These are phyloP conservation scores for Beauveria rudraprayagi DNA, from an alignment of 2,329 filamentous ascomycete genomes.

Conservation along the genomic window DNA sequence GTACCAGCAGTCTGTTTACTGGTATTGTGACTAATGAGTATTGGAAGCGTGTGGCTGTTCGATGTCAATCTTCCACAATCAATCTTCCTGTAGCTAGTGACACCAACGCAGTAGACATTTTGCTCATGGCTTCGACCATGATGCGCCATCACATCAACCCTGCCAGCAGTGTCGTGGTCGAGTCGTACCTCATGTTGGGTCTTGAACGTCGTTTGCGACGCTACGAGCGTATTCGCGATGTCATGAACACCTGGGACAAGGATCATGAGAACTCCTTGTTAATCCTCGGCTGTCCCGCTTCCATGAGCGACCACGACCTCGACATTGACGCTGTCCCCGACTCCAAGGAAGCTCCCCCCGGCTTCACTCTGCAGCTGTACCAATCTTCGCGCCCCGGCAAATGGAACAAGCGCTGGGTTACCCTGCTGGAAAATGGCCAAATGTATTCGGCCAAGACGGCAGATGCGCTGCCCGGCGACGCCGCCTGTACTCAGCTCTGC, in stretches of 20 bases:
- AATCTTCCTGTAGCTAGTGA: slow-evolving; percentile 64
- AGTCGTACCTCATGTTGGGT: slow-evolving; percentile 67
- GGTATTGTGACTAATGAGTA: background rate
- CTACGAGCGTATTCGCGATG: slow-evolving; percentile 79
- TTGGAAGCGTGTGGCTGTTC: slow-evolving; percentile 58
- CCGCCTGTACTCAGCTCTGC: slow-evolving; percentile 64
- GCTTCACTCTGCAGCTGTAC: slow-evolving; percentile 64
- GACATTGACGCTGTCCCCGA: slow-evolving; percentile 56
- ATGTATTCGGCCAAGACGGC: slow-evolving; percentile 61
- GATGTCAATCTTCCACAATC: slow-evolving; percentile 61
- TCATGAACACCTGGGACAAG: slow-evolving; percentile 87
- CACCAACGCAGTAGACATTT: slow-evolving; percentile 66
- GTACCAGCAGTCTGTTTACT: slow-evolving; percentile 23
- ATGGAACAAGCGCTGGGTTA: slow-evolving; percentile 82
- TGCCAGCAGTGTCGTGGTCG: slow-evolving; percentile 61
- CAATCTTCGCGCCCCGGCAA: slow-evolving; percentile 76
- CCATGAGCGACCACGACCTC: slow-evolving; percentile 52
- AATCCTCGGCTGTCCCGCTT: slow-evolving; percentile 51
- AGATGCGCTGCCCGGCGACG: slow-evolving; percentile 49
- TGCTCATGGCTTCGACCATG: slow-evolving; percentile 56
- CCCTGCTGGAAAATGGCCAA: slow-evolving; percentile 66
- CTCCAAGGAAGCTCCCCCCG: slow-evolving; percentile 50
- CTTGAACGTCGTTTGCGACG: slow-evolving; percentile 74
- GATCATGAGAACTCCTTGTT: slow-evolving; percentile 70
- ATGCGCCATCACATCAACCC: slow-evolving; percentile 58